phyloP scores from a whole-genome alignment of 108 stramenopile genomes.

The Asterionellopsis glacialis region DNA sequence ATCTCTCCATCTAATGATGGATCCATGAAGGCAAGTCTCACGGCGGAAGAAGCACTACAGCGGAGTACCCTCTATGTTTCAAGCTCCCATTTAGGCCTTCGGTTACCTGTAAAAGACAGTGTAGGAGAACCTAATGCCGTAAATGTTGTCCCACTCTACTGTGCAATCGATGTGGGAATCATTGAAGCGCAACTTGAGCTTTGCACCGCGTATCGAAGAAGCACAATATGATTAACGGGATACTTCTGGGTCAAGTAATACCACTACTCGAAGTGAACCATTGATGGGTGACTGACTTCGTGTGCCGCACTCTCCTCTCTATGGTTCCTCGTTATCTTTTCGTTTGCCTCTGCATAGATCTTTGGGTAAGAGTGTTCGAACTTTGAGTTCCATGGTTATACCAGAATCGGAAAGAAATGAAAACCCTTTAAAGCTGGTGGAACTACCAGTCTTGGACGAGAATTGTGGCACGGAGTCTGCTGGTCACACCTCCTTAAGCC shows the following conservation, averaged over 20 bases:
- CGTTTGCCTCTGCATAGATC: constrained; percentile 87
- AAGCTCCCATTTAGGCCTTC: constrained; percentile 40
- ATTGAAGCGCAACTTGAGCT: constrained; percentile 74
- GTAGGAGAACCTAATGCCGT: constrained; percentile 13
- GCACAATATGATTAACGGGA: constrained; percentile 22
- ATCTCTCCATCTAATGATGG: no score
- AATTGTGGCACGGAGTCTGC: constrained; percentile 27
- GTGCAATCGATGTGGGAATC: constrained; percentile 79
- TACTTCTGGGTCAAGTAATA: background rate
- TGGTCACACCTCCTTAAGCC: constrained; percentile 16
- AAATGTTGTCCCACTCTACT: constrained; percentile 66
- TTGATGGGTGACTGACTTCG: constrained; percentile 85
- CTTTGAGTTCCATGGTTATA: constrained; percentile 61
- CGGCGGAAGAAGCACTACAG: constrained; percentile 69
- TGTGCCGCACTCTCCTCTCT: constrained; percentile 82
- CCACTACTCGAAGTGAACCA: constrained; percentile 42
- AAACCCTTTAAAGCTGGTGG: constrained; percentile 66
- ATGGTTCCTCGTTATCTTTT: constrained; percentile 78
- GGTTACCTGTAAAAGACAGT: background rate
- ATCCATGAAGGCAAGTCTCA: no score
- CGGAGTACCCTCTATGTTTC: constrained; percentile 82
- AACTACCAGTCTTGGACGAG: constrained; percentile 74
- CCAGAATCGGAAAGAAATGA: constrained; percentile 46
- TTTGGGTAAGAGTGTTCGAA: constrained; percentile 65
- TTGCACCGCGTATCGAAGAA: constrained; percentile 48